These are phyloP conservation scores for Oryza punctata DNA, from an alignment of 176 grass and related monocot genomes.

Conservation along the genomic window DNA sequence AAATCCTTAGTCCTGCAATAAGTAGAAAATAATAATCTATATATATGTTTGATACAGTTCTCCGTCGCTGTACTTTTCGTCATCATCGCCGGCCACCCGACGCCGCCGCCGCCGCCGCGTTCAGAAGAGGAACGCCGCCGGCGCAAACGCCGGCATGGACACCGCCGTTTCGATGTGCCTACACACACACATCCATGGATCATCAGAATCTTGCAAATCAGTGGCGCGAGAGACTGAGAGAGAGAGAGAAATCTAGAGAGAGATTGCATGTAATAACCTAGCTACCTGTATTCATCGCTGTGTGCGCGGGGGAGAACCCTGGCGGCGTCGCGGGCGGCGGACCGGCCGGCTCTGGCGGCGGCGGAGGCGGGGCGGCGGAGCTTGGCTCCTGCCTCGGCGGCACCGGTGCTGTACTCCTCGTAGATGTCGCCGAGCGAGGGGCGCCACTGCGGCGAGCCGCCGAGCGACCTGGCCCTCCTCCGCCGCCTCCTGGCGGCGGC, in stretches of 20 bases:
- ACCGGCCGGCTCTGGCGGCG: not conserved
- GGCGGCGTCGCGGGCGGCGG: constrained; percentile 29
- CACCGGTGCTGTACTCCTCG: constrained; percentile 41
- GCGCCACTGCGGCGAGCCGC: constrained; percentile 39
- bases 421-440: constrained; percentile 58
- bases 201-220: not conserved
- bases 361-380: not conserved
- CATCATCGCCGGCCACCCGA: not conserved
- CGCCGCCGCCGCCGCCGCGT: no score
- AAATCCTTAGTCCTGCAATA: constrained; percentile 52
- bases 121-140: constrained; percentile 59
- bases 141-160: constrained; percentile 48
- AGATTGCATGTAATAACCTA: not conserved
- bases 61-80: not conserved
- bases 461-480: constrained; percentile 25
- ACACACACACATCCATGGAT: not conserved
- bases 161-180: constrained; percentile 48
- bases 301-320: constrained; percentile 39
- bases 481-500: constrained; percentile 25
- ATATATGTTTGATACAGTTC: constrained; percentile 11
- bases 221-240: not conserved
- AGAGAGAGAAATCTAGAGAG: not conserved
- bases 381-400: not conserved
- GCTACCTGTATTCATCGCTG: constrained; percentile 39
- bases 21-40: constrained; percentile 38